Conservation (phyloP, 441 rosid species). For the Populus hybrid region DNA sequence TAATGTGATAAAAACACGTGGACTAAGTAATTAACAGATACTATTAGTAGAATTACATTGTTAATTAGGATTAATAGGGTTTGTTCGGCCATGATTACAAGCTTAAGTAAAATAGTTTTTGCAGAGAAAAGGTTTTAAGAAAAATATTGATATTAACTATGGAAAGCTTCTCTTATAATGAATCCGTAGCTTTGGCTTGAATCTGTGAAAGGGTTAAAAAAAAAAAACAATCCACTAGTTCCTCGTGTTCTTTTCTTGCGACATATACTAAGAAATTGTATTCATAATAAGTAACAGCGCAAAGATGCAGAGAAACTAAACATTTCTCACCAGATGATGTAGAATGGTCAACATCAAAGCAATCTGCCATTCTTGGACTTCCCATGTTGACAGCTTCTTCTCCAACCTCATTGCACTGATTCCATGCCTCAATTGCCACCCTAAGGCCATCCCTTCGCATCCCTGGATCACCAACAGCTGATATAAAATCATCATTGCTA, state of each 20-base stretch:
- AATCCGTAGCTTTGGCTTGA: no score
- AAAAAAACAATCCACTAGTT: no score
- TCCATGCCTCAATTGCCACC: conserved; percentile 56
- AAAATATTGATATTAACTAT: no score
- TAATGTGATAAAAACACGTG: no score
- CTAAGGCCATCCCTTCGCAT: conserved; percentile 45
- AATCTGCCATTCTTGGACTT: conserved; percentile 55
- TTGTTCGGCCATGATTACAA: no score
- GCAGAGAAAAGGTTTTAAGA: no score
- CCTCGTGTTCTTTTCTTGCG: background rate
- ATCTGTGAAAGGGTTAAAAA: conserved; percentile 8
- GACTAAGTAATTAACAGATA: no score
- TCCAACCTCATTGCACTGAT: conserved; percentile 58
- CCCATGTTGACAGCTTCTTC: conserved; percentile 45
- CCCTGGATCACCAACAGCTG: conserved; percentile 54
- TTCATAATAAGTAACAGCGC: background rate
- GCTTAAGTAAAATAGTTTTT: no score
- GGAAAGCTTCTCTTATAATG: no score
- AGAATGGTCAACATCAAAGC: conserved; percentile 40
- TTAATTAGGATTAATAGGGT: no score
- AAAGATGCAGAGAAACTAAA: no score
- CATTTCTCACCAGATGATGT: background rate
- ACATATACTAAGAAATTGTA: background rate
- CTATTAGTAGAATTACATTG: no score
- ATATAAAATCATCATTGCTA: conserved; percentile 13